Evolutionary conservation across 257 asterid genomes (phyloP).

Genomic region (Leptodermis oblonga): DNA sequence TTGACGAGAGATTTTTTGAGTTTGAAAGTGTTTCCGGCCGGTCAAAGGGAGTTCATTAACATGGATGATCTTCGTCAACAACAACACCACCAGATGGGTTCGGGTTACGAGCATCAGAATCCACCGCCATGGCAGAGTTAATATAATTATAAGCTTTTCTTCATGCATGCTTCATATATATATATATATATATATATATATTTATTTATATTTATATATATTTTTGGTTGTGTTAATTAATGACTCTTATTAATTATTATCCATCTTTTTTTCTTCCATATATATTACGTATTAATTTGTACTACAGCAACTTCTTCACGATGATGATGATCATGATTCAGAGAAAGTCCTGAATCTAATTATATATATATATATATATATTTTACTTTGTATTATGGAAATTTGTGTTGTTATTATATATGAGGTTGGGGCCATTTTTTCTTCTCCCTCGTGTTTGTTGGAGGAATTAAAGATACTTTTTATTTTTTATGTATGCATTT

Average conservation of each 20-base stretch:
- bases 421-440: too few species aligned
- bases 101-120: constrained; percentile 31
- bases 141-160: too few species aligned
- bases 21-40: constrained; percentile 45
- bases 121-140: constrained; percentile 41
- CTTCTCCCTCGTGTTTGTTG: too few species aligned
- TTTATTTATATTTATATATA: too few species aligned
- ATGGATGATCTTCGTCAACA: constrained; percentile 46
- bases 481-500: too few species aligned
- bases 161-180: too few species aligned
- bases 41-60: constrained; percentile 36
- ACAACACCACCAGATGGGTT: constrained; percentile 39
- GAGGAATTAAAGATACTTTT: too few species aligned
- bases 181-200: background rate
- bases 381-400: background rate
- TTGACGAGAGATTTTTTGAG: constrained; percentile 62
- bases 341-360: background rate
- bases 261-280: background rate
- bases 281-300: too few species aligned
- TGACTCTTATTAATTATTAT: background rate
- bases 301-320: background rate
- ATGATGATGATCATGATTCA: too few species aligned
- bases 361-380: too few species aligned
- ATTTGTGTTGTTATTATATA: background rate
- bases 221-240: background rate